Base-by-base conservation (phyloP, 2,329 filamentous ascomycete species). In the Fusarium tupiense region DNA sequence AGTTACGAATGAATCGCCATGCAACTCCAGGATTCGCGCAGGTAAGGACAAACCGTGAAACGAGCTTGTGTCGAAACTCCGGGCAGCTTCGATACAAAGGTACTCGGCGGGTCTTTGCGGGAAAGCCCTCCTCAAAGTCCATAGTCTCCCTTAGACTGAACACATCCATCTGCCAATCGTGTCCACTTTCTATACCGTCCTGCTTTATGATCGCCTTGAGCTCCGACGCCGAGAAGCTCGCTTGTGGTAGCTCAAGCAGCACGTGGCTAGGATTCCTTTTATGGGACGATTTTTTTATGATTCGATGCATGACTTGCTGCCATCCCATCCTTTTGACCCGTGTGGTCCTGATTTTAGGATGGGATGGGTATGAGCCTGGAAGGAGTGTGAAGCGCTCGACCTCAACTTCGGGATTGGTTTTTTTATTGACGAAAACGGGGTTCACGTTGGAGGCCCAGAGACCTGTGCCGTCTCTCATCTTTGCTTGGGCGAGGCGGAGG, bases 1-100 rank as follows among this genome's bases (percentile, higher is more conserved):
- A 86, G 56, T 72, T 72, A n/a, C 84, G 81, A 50, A 84, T 81
- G 64, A 86, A 85, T 20, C 83, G 79, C 69, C 82, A 78, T 5
- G 83, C 84, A 49, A 83, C 80, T 26, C 69, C 67, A 7, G 80
- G 76, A 38, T 78, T 77, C 22, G 77, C 71, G 63, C 80, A 84
- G 6, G 79, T 76, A 14, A 85, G 53, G 35, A 84, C 69, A 63
- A 84, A 85, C 10, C 81, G 79, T 9, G 75, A 66, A 26, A 61
- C 40, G 5, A 76, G 57, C 47, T 74, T 78, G 33, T 75, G 70
- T 38, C 56, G 57, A 24, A 76, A 76, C n/a, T 76, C 65, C 4
- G 59, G 61, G 19, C 76, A 71, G 5, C 61, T 66, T 20, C 38
- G 56, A 26, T 10, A 16, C 11, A 64, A 43, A 29, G 64, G 29